Percentiles rank a stretch among this genome's conserved stretches.
phyloP scores from a whole-genome alignment of 441 rosid genomes.

The Eutrema salsugineum region DNA sequence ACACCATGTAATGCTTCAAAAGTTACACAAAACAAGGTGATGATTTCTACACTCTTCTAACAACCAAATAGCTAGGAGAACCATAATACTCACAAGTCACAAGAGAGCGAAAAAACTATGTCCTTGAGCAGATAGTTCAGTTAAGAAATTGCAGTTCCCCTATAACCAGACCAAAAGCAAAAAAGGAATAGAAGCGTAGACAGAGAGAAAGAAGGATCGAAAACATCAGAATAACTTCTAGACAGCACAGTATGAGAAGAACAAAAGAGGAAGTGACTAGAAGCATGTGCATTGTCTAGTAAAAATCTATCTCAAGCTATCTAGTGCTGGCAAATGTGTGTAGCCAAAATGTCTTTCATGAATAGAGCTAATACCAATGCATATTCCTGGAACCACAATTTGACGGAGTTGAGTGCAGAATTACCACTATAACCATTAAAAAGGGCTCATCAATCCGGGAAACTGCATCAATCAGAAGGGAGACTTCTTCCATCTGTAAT shows the following conservation, averaged over 20 bases:
- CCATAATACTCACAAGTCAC: not conserved
- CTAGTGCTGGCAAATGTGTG: slow-evolving; percentile 29
- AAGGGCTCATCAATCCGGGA: slow-evolving; percentile 95
- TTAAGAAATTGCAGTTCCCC: not conserved
- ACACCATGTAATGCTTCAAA: not conserved
- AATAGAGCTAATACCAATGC: slow-evolving; percentile 93
- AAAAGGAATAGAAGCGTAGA: not conserved
- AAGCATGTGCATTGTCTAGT: slow-evolving; percentile 3
- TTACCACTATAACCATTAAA: slow-evolving; percentile 98
- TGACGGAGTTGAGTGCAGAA: slow-evolving; percentile 97
- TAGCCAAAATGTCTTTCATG: slow-evolving; percentile 38
- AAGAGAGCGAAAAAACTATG: not conserved
- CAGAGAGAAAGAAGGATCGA: not conserved
- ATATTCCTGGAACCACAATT: slow-evolving; percentile 97
- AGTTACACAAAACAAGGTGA: too few species aligned
- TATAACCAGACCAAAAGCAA: not conserved
- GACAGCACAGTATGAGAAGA: not conserved
- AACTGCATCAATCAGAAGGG: slow-evolving; percentile 84
- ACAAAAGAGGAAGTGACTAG: not conserved
- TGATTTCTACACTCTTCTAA: too few species aligned
- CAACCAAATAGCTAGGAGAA: not conserved
- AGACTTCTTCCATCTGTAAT: slow-evolving; percentile 89
- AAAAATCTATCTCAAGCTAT: slow-evolving; percentile 12
- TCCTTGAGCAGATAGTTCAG: not conserved
- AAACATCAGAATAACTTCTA: not conserved